These are phyloP conservation scores for Apiospora sp. DNA, from an alignment of 2,329 filamentous ascomycete species.

Conservation along the genomic window DNA sequence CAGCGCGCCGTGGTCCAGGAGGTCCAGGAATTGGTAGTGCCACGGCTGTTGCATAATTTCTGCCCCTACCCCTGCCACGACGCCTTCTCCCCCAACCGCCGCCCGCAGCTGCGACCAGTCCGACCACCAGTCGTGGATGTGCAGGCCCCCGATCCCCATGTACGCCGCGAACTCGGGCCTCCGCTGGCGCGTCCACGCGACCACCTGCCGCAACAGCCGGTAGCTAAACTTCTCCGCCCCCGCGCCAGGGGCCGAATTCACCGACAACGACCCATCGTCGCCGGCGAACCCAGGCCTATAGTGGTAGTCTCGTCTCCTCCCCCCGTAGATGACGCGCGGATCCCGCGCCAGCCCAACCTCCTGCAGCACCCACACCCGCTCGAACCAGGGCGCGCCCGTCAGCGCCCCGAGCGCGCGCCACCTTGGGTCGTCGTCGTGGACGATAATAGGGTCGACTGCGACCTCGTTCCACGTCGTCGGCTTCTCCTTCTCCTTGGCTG, in stretches of 20 bases:
- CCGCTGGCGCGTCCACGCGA: neutral
- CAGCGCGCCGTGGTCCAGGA: slow-evolving; percentile 26
- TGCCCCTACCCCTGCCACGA: too few species aligned
- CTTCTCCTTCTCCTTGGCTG: neutral
- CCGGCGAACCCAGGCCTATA: too few species aligned
- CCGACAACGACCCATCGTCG: neutral
- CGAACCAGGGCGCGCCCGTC: slow-evolving; percentile 16
- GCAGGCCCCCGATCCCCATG: neutral
- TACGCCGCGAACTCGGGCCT: slow-evolving; percentile 11
- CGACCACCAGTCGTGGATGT: slow-evolving; percentile 23
- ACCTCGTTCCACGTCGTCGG: neutral
- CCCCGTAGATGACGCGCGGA: slow-evolving; percentile 24
- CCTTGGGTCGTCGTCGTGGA: too few species aligned
- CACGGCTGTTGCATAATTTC: too few species aligned
- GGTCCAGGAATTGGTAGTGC: slow-evolving; percentile 21
- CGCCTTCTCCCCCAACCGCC: neutral
- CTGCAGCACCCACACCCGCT: slow-evolving; percentile 24
- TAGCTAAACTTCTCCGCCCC: slow-evolving; percentile 27
- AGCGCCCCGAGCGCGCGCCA: neutral
- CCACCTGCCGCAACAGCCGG: slow-evolving; percentile 5
- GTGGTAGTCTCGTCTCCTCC: neutral
- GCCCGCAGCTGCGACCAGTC: slow-evolving; percentile 19
- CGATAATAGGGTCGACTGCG: too few species aligned
- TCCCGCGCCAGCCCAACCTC: slow-evolving; percentile 25
- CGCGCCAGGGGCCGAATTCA: too few species aligned